Percentiles rank a stretch among this genome's conserved stretches.
Evolutionary conservation across 2,329 filamentous ascomycete genomes (phyloP).

Genomic region (Escovopsis sp.): DNA sequence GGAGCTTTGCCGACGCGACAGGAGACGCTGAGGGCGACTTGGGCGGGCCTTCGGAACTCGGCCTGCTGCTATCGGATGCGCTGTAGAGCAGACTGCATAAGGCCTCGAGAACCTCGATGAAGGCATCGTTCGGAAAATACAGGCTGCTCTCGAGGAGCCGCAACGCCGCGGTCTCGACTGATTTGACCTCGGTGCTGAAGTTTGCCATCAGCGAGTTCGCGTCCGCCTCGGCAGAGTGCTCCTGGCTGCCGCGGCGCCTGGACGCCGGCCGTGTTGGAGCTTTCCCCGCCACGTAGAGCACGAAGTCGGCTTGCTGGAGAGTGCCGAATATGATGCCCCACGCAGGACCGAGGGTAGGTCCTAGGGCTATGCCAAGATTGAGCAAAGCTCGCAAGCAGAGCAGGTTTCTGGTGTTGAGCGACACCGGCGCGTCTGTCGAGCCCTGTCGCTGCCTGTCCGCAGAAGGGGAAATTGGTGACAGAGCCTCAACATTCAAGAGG

Average conservation of each 20-base stretch:
- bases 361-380: constrained; percentile 90
- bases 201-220: constrained; percentile 40
- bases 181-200: constrained; percentile 66
- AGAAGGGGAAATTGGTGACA: constrained; percentile 41
- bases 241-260: constrained; percentile 25
- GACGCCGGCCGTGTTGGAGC: constrained; percentile 35
- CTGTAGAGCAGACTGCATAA: constrained; percentile 54
- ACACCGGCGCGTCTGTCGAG: constrained; percentile 39
- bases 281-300: constrained; percentile 53
- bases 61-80: constrained; percentile 10
- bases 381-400: constrained; percentile 78
- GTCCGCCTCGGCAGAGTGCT: constrained; percentile 35
- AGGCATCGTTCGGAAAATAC: constrained; percentile 74
- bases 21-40: constrained; percentile 14
- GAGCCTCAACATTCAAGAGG: constrained; percentile 56
- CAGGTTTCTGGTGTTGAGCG: constrained; percentile 75
- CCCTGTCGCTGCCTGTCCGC: constrained; percentile 43
- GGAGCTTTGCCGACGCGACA: constrained; percentile 8
- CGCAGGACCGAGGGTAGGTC: constrained; percentile 67
- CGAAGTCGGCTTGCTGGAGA: constrained; percentile 79
- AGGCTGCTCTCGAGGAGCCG: constrained; percentile 82
- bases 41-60: constrained; percentile 7
- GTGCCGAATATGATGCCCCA: constrained; percentile 91
- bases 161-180: constrained; percentile 75
- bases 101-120: constrained; percentile 60